phyloP scores from a whole-genome alignment of 2,329 filamentous ascomycete species.

The Lizonia empirigonia region DNA sequence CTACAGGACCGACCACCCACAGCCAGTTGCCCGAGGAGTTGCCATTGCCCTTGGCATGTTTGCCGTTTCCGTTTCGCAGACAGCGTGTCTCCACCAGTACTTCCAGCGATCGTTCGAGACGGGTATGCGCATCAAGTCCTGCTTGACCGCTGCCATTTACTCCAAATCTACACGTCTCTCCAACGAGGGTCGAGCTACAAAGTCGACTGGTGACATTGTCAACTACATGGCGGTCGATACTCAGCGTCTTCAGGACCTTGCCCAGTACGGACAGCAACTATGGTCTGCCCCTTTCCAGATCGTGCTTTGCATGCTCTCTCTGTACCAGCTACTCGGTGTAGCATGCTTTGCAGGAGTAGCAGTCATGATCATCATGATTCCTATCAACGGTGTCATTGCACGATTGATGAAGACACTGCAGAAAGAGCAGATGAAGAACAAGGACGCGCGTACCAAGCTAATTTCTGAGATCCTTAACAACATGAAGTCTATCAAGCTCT shows the following conservation, averaged over 20 bases:
- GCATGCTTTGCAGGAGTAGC: constrained; percentile 96
- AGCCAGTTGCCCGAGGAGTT: constrained; percentile 82
- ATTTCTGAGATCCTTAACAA: constrained; percentile 99
- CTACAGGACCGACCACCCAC: constrained; percentile 66
- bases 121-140: constrained; percentile 95
- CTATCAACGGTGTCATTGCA: constrained; percentile 90
- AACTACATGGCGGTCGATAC: constrained; percentile 99
- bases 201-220: constrained; percentile 96
- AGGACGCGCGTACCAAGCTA: constrained; percentile 87
- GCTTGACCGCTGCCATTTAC: constrained; percentile 89
- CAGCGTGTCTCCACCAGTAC: constrained; percentile 91
- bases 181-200: constrained; percentile 85
- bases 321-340: constrained; percentile 92
- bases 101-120: constrained; percentile 95
- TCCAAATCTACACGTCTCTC: constrained; percentile 87
- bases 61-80: constrained; percentile 81
- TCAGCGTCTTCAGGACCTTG: constrained; percentile 90
- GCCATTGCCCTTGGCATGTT: constrained; percentile 95
- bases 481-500: constrained; percentile 99
- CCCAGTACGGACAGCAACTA: constrained; percentile 92
- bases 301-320: constrained; percentile 88
- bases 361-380: constrained; percentile 97
- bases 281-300: constrained; percentile 99
- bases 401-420: constrained; percentile 92
- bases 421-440: constrained; percentile 98